Base-by-base conservation (phyloP, 371 early-diverging fungal genomes). In the Chytridiales sp. region DNA sequence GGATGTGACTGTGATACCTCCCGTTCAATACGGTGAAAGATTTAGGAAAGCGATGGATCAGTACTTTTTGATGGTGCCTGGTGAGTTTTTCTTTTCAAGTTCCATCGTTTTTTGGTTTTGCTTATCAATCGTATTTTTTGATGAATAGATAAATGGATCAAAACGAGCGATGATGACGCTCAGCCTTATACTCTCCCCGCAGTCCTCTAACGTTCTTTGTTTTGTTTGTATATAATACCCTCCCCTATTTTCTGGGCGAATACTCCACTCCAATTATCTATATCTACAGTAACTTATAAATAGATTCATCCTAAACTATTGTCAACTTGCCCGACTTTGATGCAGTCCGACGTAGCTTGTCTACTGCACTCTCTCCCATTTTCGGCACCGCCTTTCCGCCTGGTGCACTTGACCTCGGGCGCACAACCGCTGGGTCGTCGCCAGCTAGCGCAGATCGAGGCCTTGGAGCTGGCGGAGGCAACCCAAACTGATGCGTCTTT, bases 1-100 rank as follows among this genome's bases (percentile, higher is more conserved):
- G 30, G 36, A 88, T 38, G 96, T 95, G 0, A 97, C 97, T 4
- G 94, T 97, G 61, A 87, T 95, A 22, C 88, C 93, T 5, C 97
- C 97, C n/a, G 79, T 81, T 31, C 91, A 92, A 74, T 97, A 97
- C 72, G 86, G 91, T 50, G 83, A 81, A 41, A 85, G 97, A 50
- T 97, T 97, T 76, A 74, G 94, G 48, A 84, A 87, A 39, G 91
- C 93, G n/a, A 95, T 97, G 89, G 90, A 54, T 41, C 54, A 54
- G 42, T 54, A 54, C 24, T 54, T 54, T 27, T 54, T 54, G 30
- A 54, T 54, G 54, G 54, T 54, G 34, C 54, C 54, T 29, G 54
- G 42, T 41, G 24, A 38, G 41, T n/a, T n/a, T n/a, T n/a, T n/a
- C n/a, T n/a, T n/a, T n/a, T n/a, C n/a, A n/a, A n/a, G n/a, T n/a